Evolutionary conservation across 2,329 filamentous ascomycete species (phyloP).

Genomic region (Helotiales sp.): DNA sequence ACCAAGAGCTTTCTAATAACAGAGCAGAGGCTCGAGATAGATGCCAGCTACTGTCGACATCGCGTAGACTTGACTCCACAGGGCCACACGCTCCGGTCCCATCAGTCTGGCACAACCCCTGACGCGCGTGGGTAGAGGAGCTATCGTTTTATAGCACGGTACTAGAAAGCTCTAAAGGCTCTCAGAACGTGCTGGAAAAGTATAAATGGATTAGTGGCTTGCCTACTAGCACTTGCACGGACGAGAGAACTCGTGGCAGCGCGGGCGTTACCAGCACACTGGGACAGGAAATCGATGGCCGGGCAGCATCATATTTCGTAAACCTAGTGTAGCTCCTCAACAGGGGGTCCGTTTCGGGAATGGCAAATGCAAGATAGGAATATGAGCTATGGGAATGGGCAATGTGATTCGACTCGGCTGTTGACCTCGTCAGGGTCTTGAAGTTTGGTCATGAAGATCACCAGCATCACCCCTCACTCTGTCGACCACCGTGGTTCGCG

Average conservation of each 20-base stretch:
- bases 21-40: neutral
- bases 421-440: neutral
- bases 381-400: neutral
- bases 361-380: constrained; percentile 12
- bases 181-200: neutral
- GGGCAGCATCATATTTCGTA: constrained; percentile 3
- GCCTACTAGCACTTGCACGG: constrained; percentile 2
- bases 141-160: constrained; percentile 5
- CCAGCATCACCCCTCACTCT: constrained; percentile 3
- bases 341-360: constrained; percentile 20
- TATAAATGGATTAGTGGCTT: constrained; percentile 1
- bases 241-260: constrained; percentile 6
- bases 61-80: neutral
- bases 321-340: constrained; percentile 17
- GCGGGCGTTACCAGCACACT: constrained; percentile 14
- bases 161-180: neutral
- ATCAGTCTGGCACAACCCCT: neutral
- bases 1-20: neutral
- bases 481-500: constrained; percentile 6
- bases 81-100: neutral
- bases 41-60: neutral
- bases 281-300: constrained; percentile 14
- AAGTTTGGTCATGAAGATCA: neutral
- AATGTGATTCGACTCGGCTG: constrained; percentile 4
- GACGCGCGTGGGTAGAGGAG: neutral